Evolutionary conservation across 306 rosid genomes (phyloP).

Genomic region (Sphenostylis stenocarpa): DNA sequence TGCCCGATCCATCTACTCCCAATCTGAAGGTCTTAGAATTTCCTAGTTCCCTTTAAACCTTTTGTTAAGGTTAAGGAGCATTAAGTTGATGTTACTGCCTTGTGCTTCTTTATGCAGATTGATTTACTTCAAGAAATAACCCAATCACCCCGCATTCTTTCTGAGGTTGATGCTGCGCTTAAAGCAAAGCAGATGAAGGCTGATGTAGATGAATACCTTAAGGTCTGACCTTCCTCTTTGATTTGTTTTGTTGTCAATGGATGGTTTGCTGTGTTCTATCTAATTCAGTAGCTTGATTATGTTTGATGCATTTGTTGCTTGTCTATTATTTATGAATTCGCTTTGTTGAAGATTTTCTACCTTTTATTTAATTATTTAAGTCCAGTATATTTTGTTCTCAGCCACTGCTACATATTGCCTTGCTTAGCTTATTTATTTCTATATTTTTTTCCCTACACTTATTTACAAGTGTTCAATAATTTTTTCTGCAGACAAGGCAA

Average conservation of each 20-base stretch:
- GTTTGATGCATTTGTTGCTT: not conserved
- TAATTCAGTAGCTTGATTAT: not conserved
- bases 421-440: not conserved
- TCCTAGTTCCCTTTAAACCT: not conserved
- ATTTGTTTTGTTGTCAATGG: slow-evolving; percentile 2
- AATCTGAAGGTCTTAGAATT: slow-evolving; percentile 68
- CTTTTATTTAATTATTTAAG: not conserved
- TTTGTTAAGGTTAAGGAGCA: not conserved
- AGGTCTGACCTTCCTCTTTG: slow-evolving; percentile 43
- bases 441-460: not conserved
- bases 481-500: slow-evolving; percentile 70
- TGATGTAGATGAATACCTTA: slow-evolving; percentile 90
- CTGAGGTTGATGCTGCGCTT: slow-evolving; percentile 91
- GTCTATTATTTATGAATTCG: not conserved
- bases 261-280: not conserved
- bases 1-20: slow-evolving; percentile 95
- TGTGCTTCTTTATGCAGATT: slow-evolving; percentile 56
- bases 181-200: slow-evolving; percentile 87
- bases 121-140: slow-evolving; percentile 92
- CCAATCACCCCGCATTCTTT: slow-evolving; percentile 83
- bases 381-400: not conserved
- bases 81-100: slow-evolving; percentile 12
- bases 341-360: not conserved
- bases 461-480: slow-evolving; percentile 3
- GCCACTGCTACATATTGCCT: not conserved